Evolutionary conservation across 768 basidiomycete genomes (phyloP), one percentile per base, ranked within the genome.

Genomic region (Amanita molliuscula): DNA sequence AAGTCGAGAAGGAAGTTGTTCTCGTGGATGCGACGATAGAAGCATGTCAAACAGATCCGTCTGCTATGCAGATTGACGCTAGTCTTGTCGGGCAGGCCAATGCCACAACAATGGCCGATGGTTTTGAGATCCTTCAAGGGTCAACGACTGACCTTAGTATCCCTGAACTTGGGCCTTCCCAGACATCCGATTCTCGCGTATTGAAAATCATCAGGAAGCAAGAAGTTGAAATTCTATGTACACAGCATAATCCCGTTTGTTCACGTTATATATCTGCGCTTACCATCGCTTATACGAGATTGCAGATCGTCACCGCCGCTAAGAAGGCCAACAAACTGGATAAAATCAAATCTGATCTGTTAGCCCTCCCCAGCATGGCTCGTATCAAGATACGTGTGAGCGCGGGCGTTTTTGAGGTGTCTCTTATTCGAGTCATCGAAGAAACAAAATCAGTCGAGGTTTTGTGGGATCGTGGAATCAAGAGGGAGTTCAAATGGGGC

Each of bases 191-290:
- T 29, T 55, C 62, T 25, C 65, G 61, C 16, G 71, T 82, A 13
- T 64, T 88, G 54, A 88, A 84, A 65, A 68, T 76, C 25, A 79
- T 92, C 61, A 82, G 71, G 69, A 91, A 91, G 65, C 62, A 74
- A 6, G 81, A 82, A 56, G 76, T 89, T 3, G 80, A 88, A 56
- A 70, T 91, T 10, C 64, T 94, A 3, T 98, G 94, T 61, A 68
- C 82, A 1, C 84, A 87, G 57, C 94, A 97, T 61, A 97, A 96
- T 58, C 92, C 92, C 7, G 93, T 94, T 61, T 54, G 89, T 73
- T 36, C 46, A 44, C 26, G 28, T 42, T 28, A 16, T 18, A 20
- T 50, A 51, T 16, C 16, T 46, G 1, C 33, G 15, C 37, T 18
- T 20, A 9, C 4, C 41, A 10, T 51, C 46, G 35, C 45, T 53